Evolutionary conservation across 2,329 filamentous ascomycete genomes (phyloP), one percentile per base, ranked within the genome.

Genomic region (Nemania sp.): DNA sequence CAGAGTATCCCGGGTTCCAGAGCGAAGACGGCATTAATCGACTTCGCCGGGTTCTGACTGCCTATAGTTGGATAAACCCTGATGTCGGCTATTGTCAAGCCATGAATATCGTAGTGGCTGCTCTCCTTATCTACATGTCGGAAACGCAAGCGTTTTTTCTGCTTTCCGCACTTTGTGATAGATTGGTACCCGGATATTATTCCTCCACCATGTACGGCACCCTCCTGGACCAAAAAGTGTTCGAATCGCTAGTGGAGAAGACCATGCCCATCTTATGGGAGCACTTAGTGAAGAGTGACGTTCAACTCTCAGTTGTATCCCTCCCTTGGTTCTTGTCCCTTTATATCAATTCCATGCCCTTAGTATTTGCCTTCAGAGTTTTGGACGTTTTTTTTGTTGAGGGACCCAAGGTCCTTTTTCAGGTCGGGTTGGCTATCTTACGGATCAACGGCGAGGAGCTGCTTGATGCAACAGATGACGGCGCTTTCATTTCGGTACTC

Each of bases 201-300:
- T 98, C 95, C 5, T 97, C 92, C 20, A 99, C 97, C 72, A 99
- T 99, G 96, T 99, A 99, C 80, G 96, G 96, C 73, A 99, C 96
- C 0, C 85, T 99, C 5, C 87, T 99, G 45, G 96, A 99, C 77
- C 96, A 99, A 77, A 93, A 96, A 73, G 96, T 99, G 15, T 99
- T 99, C 75, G 96, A 99, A 81, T 97, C 93, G 2, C 85, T 99
- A 3, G 96, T 99, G n/a, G 96, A 99, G 80, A 96, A 93, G 82
- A 99, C 96, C 1, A 98, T 99, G 94, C 96, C 96, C 1, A 92
- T 99, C 66, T 87, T 99, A 18, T 99, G 96, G 94, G 95, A 98
- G 24, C 96, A 99, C 77, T 88, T 99, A n/a, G 92, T 94, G 72
- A 97, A 96, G 82, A 96, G 92, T 67, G 96, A 99, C 77, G 94